Base-by-base conservation (phyloP, 177 flowering plant species). In the Vitis hybrid region DNA sequence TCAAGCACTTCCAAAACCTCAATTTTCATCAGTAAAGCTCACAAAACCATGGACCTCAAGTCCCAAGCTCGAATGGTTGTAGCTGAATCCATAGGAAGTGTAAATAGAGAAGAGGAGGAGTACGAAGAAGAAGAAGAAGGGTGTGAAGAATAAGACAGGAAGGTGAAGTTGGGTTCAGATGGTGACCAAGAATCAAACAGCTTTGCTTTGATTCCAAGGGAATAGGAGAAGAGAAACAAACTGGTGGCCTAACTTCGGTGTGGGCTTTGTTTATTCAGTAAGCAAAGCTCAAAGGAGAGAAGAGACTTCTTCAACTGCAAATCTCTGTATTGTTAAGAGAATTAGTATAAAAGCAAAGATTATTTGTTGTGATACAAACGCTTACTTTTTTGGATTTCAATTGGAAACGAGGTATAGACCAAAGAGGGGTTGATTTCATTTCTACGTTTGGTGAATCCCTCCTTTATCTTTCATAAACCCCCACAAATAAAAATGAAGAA, bases 101-200 rank as follows among this genome's bases (percentile, higher is more conserved):
- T 38, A 38, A 38, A 38, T 38, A 38, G 44, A 38, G 44, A 22
- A 0, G 24, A 38, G 8, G 44, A 38, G 44, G 44, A 38, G 44
- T 4, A 38, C 0, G 71, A 53, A 54, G 65, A 47, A 67, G 54
- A 20, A 33, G 59, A 19, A 61, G 73, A 67, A 59, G 63, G 73
- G 55, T 67, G 60, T n/a, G 69, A 59, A 57, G 69, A 55, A 10
- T 8, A 62, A 9, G 76, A 69, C 38, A 75, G 76, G 79, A 84
- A 76, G 88, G 85, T 78, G 82, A 77, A 72, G 81, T 73, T 79
- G 76, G 88, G 83, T 76, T 75, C 67, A 86, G 97, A 92, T 86
- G 91, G 94, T 84, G 94, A 88, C 94, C 88, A 83, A 81, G 73
- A 88, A 90, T 79, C 91, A 68, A 81, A 86, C 87, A 31, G 74